phyloP scores from a whole-genome alignment of 495 filamentous ascomycete species.

The Amphirosellinia nigrospora region DNA sequence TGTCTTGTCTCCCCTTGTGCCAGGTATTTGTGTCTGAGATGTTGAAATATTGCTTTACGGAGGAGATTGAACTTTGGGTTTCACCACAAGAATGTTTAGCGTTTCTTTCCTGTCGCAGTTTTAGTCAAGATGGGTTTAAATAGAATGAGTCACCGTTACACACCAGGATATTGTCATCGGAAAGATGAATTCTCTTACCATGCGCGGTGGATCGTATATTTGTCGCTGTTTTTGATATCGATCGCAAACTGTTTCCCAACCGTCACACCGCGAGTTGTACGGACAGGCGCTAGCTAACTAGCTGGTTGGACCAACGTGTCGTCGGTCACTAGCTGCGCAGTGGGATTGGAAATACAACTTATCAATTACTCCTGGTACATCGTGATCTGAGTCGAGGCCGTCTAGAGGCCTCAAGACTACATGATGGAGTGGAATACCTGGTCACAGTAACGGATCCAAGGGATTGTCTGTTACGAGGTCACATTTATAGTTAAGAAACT shows the following conservation, averaged over 20 bases:
- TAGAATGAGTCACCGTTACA: neutral
- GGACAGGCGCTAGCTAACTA: conserved; percentile 8
- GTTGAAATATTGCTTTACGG: too few relatives aligned
- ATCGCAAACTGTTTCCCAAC: conserved; percentile 26
- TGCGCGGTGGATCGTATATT: conserved; percentile 1
- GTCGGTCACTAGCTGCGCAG: neutral
- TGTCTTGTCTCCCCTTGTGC: neutral
- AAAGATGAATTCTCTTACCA: neutral
- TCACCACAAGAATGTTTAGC: neutral
- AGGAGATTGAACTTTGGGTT: too few relatives aligned
- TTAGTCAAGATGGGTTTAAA: neutral
- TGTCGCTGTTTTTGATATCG: conserved; percentile 18
- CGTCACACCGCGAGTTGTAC: neutral
- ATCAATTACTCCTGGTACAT: neutral
- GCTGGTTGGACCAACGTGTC: neutral
- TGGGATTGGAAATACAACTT: neutral
- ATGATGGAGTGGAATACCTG: neutral
- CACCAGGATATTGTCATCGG: neutral
- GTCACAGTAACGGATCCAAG: neutral
- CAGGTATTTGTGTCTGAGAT: neutral
- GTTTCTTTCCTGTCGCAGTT: too few relatives aligned
- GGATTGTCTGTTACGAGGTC: neutral
- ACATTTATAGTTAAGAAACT: neutral
- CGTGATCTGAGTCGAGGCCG: neutral
- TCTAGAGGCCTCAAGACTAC: neutral